Base-by-base conservation (phyloP, 2,329 filamentous ascomycete species). In the Fusarium sp. region DNA sequence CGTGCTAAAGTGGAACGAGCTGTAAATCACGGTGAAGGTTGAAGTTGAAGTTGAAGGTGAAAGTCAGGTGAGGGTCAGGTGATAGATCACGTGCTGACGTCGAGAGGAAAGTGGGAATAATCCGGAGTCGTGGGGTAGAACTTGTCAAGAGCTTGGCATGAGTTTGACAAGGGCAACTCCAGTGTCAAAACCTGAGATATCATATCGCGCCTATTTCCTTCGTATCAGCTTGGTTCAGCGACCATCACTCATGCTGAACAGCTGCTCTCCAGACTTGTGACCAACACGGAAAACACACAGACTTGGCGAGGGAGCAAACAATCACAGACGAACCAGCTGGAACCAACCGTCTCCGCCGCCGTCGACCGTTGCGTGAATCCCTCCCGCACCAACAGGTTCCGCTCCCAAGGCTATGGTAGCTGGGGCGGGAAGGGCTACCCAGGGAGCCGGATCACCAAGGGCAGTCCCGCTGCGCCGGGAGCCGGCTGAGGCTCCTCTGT, bases 341-440 rank as follows among this genome's bases (percentile, higher is more conserved):
- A 75, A 56, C 48, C 39, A 27, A 58, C 60, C 71, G 48, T 45
- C 27, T 23, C 34, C 60, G 45, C 45, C 60, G 45, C 45, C 60
- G 60, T 41, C 32, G 60, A 54, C 64, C 68, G 64, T 52, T 37
- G 18, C 20, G 52, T 37, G 59, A 59, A 66, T 37, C 39, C 27
- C 25, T 35, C 39, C 25, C 30, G 43, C 57, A 43, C 68, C 71
- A 74, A 45, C 50, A 66, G 18, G 35, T 72, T 63, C 56, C 23
- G 34, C 50, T 72, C 41, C 59, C 59, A 74, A 52, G 61, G 39
- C 60, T 57, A 68, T 66, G 64, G 68, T 69, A 62, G 71, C 67
- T 39, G 39, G 32, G 50, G 64, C 54, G 41, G 41, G 30, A 71
- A n/a, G 23, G 23, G 34, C 23, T 61, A 59, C 32, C 68, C 68